Percentiles rank a stretch among this genome's conserved stretches.
Conservation (phyloP, 176 grass and related monocot genomes). For the Poa pratensis region DNA sequence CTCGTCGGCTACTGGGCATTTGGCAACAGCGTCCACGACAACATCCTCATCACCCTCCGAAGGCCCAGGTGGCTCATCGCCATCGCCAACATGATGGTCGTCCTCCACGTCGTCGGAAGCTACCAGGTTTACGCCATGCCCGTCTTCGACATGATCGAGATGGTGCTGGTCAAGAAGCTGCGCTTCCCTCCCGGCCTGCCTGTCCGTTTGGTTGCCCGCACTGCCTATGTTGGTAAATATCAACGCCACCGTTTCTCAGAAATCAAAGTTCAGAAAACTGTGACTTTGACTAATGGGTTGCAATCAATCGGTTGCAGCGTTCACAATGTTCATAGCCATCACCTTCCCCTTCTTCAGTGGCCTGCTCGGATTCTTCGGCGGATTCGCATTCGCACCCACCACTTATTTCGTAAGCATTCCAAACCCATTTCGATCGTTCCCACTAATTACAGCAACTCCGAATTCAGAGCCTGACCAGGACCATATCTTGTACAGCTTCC, state of each 20-base stretch:
- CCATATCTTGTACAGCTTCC: constrained; percentile 57
- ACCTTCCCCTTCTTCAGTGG: constrained; percentile 85
- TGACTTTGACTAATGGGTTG: too few species aligned
- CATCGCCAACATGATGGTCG: constrained; percentile 81
- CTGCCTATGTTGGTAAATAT: neutral
- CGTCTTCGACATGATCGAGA: neutral
- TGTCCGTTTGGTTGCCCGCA: neutral
- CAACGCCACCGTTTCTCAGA: neutral
- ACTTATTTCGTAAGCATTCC: constrained; percentile 72
- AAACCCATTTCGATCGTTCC: neutral
- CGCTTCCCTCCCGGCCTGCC: neutral
- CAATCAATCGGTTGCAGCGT: too few species aligned
- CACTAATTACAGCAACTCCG: neutral
- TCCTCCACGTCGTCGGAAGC: constrained; percentile 82
- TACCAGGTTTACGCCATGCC: constrained; percentile 55
- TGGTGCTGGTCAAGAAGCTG: neutral
- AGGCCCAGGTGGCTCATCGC: constrained; percentile 85
- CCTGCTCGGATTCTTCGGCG: constrained; percentile 86
- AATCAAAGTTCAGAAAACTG: neutral
- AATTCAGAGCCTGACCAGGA: neutral
- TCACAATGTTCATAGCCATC: constrained; percentile 85
- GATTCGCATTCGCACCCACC: constrained; percentile 78
- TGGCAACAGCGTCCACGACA: constrained; percentile 47
- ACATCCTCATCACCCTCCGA: constrained; percentile 63
- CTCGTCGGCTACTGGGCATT: constrained; percentile 78